Evolutionary conservation across 2,329 filamentous ascomycete species (phyloP), one percentile per base, ranked within the genome.

Genomic region (Colletotrichum plurivorum): DNA sequence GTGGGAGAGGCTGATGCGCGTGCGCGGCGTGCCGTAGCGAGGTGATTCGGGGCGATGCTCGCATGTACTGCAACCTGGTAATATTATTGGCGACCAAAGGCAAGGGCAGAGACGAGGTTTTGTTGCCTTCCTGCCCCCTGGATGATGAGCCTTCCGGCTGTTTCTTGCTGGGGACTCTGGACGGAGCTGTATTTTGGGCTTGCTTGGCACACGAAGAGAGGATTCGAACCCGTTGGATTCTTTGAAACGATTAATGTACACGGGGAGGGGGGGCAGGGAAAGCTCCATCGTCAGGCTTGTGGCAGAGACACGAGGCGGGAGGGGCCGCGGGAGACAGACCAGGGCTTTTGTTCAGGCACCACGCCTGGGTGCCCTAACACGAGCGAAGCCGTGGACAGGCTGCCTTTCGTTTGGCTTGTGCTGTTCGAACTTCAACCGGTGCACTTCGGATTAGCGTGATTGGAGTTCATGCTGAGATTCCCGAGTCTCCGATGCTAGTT

Each of bases 241-340:
- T 39, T 39, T 63, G 51, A 46, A 56, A 53, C 49, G 8, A 10
- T 3, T 36, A 36, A 10, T 36, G 41, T 20, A 27, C 31, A 15
- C 22, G 55, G 56, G 43, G 31, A 15, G 36, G 55, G 56, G 43
- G 31, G 20, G 56, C 31, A 45, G 48, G 20, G 36, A 45, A 39
- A 36, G 31, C 10, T 36, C 31, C 31, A 36, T 36, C 31, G 49
- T 27, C 25, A 10, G 43, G 27, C 41, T 31, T 53, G 58, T 16
- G 20, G 54, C 22, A 36, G 20, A 51, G 20, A 64, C 54, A 43
- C 54, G 66, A 59, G 46, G 54, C 66, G 66, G 66, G 54, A 69
- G 49, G 48, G 61, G 41, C 61, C 61, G 66, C 49, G 54, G 55
- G n/a, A 45, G 55, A 36, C 49, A 31, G 61, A 20, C 62, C 55